phyloP scores from a whole-genome alignment of 2,329 filamentous ascomycete genomes.

The Pyrenochaeta sp. region DNA sequence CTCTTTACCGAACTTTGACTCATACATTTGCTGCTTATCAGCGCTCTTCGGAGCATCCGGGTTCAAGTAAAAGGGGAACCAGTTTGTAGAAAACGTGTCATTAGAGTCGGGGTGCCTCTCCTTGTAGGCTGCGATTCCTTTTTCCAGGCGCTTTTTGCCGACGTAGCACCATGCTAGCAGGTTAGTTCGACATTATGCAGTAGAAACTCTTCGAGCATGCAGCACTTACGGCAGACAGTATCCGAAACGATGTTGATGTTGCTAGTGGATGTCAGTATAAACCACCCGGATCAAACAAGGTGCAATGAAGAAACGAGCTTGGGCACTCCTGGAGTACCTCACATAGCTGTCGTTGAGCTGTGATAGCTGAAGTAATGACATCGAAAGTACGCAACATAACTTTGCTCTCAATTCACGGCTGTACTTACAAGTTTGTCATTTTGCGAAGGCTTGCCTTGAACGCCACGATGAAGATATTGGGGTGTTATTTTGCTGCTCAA shows the following conservation, averaged over 20 bases:
- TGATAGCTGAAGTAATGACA: too few relatives aligned
- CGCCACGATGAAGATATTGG: slow-evolving; percentile 40
- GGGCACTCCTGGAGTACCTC: neutral
- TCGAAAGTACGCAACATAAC: neutral
- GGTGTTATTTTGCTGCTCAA: neutral
- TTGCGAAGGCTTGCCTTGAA: slow-evolving; percentile 41
- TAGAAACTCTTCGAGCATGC: neutral
- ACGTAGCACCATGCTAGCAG: slow-evolving; percentile 69
- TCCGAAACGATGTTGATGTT: slow-evolving; percentile 75
- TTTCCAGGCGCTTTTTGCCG: slow-evolving; percentile 77
- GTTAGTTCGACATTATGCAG: neutral
- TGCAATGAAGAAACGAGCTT: neutral
- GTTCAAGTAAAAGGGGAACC: slow-evolving; percentile 84
- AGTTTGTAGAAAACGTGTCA: slow-evolving; percentile 77
- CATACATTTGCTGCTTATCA: slow-evolving; percentile 66
- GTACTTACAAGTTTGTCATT: slow-evolving; percentile 67
- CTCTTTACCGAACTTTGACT: slow-evolving; percentile 70
- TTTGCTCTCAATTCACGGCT: neutral
- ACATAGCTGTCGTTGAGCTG: neutral
- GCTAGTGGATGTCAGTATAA: neutral
- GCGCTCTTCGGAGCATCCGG: slow-evolving; percentile 66
- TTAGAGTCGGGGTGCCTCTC: slow-evolving; percentile 65
- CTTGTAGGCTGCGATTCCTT: slow-evolving; percentile 73
- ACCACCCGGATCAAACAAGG: neutral
- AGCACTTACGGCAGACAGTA: slow-evolving; percentile 73